Base-by-base conservation (phyloP, 23 red algal species). In the Gracilaria gracilis region DNA sequence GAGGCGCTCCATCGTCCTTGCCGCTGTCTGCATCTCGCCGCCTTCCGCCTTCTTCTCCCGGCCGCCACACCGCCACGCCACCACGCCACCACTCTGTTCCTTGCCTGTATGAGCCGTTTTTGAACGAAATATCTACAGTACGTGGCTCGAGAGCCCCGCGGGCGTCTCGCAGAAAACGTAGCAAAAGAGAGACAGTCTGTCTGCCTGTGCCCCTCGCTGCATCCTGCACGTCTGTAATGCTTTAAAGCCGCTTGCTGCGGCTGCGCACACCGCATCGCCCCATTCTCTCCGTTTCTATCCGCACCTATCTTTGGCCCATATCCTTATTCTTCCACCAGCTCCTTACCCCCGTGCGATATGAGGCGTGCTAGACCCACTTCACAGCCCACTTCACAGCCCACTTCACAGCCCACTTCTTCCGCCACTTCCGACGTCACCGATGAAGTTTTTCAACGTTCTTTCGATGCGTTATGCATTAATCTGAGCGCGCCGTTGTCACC, bases 61-160 rank as follows among this genome's bases (percentile, higher is more conserved):
- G n/a, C n/a, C n/a, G n/a, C n/a, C n/a, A n/a, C n/a, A n/a, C n/a
- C n/a, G n/a, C n/a, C n/a, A n/a, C n/a, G n/a, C n/a, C n/a, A n/a
- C n/a, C n/a, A n/a, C n/a, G n/a, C n/a, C n/a, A n/a, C n/a, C n/a
- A n/a, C n/a, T n/a, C n/a, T n/a, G n/a, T n/a, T n/a, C n/a, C n/a
- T n/a, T n/a, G n/a, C n/a, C n/a, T 64, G 64, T 69, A 69, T 69
- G 64, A 69, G 29, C 28, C 24, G 13, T 62, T 62, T 62, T 62
- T 31, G 27, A 7, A 46, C 42, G 29, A 1, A 62, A 31, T n/a
- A n/a, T 9, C 59, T 62, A 24, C 59, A 29, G 7, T 4, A 4
- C 55, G n/a, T 36, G 31, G 32, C 27, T 37, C 64, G 28, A 20
- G 31, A 34, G n/a, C n/a, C n/a, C n/a, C n/a, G n/a, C n/a, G n/a